These are phyloP conservation scores for Phytopythium delawarense DNA, from an alignment of 352 stramenopile genomes.

Conservation along the genomic window DNA sequence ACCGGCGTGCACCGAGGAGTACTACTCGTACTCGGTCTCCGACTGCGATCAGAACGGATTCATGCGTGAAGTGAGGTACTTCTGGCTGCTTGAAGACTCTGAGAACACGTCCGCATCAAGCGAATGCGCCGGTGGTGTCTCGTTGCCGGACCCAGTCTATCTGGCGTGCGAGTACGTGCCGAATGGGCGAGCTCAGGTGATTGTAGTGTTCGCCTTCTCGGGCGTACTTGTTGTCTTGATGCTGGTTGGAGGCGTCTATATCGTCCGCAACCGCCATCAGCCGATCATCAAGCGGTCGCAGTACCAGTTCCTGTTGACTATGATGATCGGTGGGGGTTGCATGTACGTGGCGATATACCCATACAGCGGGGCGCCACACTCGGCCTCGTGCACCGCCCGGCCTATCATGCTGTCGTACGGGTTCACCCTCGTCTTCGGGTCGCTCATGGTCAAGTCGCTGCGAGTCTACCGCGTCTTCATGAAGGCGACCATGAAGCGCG, in stretches of 20 bases:
- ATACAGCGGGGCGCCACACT: neutral
- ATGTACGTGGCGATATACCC: neutral
- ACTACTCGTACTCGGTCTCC: conserved; percentile 35
- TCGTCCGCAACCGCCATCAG: conserved; percentile 11
- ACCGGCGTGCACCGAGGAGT: conserved; percentile 26
- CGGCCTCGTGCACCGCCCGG: neutral
- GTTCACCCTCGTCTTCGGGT: conserved; percentile 14
- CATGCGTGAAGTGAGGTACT: conserved; percentile 23
- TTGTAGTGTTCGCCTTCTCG: conserved; percentile 4
- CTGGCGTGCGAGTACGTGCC: conserved; percentile 42
- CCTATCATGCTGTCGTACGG: neutral
- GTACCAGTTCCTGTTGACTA: conserved; percentile 14
- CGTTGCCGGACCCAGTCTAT: conserved; percentile 13
- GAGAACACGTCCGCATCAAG: conserved; percentile 12
- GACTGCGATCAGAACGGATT: conserved; percentile 19
- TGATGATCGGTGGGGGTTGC: neutral
- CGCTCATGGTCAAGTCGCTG: conserved; percentile 20
- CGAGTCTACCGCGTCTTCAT: conserved; percentile 31
- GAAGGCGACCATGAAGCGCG: conserved; percentile 13
- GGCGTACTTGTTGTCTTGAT: conserved; percentile 13
- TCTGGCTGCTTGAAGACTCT: conserved; percentile 26
- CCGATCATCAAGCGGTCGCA: conserved; percentile 25
- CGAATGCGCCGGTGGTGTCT: conserved; percentile 20
- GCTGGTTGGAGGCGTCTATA: conserved; percentile 1
- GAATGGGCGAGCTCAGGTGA: neutral